These are phyloP conservation scores for Gillenia trifoliata DNA, from an alignment of 306 rosid genomes.

Conservation along the genomic window DNA sequence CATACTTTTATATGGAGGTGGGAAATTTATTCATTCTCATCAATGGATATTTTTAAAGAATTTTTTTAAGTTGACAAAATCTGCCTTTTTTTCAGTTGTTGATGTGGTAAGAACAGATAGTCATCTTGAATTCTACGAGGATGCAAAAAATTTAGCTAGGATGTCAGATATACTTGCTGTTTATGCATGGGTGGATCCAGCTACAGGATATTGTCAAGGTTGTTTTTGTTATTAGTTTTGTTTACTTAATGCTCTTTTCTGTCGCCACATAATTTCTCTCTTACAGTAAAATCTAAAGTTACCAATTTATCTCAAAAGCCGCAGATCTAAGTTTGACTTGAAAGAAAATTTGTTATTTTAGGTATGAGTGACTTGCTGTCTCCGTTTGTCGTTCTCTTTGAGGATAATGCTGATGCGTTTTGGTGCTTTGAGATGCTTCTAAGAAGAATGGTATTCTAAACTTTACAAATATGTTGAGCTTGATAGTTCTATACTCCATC, in stretches of 20 bases:
- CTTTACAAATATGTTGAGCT: constrained; percentile 28
- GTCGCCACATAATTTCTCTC: neutral
- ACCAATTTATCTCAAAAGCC: neutral
- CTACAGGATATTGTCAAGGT: constrained; percentile 98
- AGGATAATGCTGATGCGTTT: constrained; percentile 95
- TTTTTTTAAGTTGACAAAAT: constrained; percentile 22
- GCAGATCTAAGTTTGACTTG: neutral
- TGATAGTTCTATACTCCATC: constrained; percentile 18
- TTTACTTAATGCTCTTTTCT: constrained; percentile 9
- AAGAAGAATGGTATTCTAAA: constrained; percentile 84
- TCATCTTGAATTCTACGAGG: constrained; percentile 89
- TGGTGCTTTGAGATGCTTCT: constrained; percentile 99
- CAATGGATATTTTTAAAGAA: neutral
- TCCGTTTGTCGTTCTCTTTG: constrained; percentile 89
- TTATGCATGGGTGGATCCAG: constrained; percentile 97
- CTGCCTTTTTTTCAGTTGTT: constrained; percentile 52
- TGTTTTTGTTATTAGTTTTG: constrained; percentile 4
- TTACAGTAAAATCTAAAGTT: neutral
- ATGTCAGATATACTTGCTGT: constrained; percentile 99
- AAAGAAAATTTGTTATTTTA: constrained; percentile 36
- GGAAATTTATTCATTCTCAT: constrained; percentile 10
- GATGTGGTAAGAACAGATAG: constrained; percentile 95
- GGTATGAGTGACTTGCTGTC: constrained; percentile 99
- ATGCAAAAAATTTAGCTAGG: constrained; percentile 81
- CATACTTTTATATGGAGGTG: neutral